Evolutionary conservation across 2,329 filamentous ascomycete species (phyloP).

Genomic region (Chalaropsis ovoidea): DNA sequence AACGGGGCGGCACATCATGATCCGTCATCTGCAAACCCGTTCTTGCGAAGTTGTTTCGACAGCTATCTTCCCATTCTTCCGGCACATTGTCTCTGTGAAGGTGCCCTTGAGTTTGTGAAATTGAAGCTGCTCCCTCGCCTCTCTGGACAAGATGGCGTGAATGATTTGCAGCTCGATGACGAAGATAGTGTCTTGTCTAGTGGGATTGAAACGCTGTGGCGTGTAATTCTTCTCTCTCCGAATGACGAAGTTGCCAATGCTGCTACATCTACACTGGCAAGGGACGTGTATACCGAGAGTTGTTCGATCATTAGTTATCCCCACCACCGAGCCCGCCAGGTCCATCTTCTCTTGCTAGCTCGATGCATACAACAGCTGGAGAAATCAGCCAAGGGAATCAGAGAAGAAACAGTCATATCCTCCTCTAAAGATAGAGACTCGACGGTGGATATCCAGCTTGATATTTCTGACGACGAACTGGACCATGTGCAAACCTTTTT

Average conservation of each 20-base stretch:
- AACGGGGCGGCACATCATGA: constrained; percentile 37
- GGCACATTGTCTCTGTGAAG: constrained; percentile 48
- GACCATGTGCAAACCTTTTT: constrained; percentile 53
- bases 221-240: constrained; percentile 61
- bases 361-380: constrained; percentile 63
- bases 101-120: constrained; percentile 53
- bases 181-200: constrained; percentile 43
- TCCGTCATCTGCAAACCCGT: constrained; percentile 42
- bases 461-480: constrained; percentile 37
- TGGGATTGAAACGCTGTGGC: constrained; percentile 68
- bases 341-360: constrained; percentile 61
- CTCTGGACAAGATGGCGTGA: constrained; percentile 32
- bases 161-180: constrained; percentile 42
- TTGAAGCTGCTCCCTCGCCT: constrained; percentile 41
- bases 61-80: constrained; percentile 49
- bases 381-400: constrained; percentile 48
- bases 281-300: constrained; percentile 58
- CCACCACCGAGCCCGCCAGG: constrained; percentile 41
- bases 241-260: constrained; percentile 53
- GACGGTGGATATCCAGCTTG: constrained; percentile 40
- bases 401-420: constrained; percentile 32
- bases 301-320: constrained; percentile 42
- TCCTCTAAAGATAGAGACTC: constrained; percentile 35
- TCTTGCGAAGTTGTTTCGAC: constrained; percentile 44
- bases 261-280: constrained; percentile 60